Evolutionary conservation across 129 eudicot species (phyloP).

Genomic region (Gnaphalium uliginosum): DNA sequence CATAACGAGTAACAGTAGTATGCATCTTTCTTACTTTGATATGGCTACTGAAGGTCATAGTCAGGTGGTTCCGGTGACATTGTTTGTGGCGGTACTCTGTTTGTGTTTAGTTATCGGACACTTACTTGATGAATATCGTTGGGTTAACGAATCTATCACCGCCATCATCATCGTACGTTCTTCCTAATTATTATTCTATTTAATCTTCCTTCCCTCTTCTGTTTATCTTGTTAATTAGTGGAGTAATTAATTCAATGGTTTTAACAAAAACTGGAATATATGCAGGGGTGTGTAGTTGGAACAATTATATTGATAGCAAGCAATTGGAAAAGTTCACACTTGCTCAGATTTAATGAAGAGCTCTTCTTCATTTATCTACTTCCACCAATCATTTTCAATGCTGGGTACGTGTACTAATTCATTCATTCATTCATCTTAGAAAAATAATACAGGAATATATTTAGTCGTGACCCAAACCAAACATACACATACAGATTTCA

Average conservation of each 20-base stretch:
- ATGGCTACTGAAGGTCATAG: conserved; percentile 1
- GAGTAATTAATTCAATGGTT: neutral
- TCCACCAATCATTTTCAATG: conserved; percentile 94
- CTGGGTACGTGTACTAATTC: conserved; percentile 54
- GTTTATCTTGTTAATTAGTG: neutral
- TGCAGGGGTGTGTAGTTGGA: conserved; percentile 71
- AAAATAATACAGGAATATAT: neutral
- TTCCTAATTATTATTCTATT: neutral
- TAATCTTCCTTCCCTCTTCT: neutral
- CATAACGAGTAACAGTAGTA: neutral
- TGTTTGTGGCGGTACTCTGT: conserved; percentile 73
- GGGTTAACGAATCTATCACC: conserved; percentile 80
- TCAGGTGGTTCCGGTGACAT: conserved; percentile 58
- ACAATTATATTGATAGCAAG: conserved; percentile 54
- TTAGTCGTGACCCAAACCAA: neutral
- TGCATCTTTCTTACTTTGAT: no score
- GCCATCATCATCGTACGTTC: conserved; percentile 59
- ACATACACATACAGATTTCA: conserved; percentile 53
- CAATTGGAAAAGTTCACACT: conserved; percentile 69
- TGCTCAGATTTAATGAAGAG: conserved; percentile 75
- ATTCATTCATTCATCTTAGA: neutral
- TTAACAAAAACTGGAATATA: neutral
- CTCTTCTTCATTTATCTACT: conserved; percentile 86
- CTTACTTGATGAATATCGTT: conserved; percentile 69
- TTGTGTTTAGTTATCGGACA: conserved; percentile 74